Evolutionary conservation across 371 early-diverging fungal genomes (phyloP).

Genomic region (Rhizomucor pusillus): DNA sequence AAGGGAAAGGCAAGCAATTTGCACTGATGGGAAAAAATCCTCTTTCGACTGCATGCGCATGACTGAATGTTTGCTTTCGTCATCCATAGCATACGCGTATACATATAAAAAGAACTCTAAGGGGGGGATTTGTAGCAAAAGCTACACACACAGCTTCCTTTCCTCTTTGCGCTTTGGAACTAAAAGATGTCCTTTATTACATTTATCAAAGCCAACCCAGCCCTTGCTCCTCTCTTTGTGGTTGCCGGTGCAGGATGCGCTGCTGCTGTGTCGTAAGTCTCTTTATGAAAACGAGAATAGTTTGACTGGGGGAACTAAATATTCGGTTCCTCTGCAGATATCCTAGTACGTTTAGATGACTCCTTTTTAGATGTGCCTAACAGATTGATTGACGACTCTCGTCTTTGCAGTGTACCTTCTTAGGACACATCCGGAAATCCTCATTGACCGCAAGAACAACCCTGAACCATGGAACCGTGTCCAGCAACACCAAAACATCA

Average conservation of each 20-base stretch:
- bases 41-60: no score
- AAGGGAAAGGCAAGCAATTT: no score
- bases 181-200: conserved; percentile 15
- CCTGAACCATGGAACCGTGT: conserved; percentile 46
- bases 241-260: conserved; percentile 46
- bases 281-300: not conserved
- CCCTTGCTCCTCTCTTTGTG: conserved; percentile 40
- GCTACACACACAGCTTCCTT: not conserved
- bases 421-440: conserved; percentile 46
- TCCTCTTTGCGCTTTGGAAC: conserved; percentile 4
- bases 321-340: conserved; percentile 8
- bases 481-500: conserved; percentile 45
- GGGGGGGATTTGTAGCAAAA: not conserved
- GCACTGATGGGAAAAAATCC: no score
- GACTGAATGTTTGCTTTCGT: no score
- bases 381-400: not conserved
- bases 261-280: conserved; percentile 42
- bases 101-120: no score
- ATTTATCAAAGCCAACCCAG: conserved; percentile 38
- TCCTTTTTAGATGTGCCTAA: not conserved
- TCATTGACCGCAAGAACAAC: conserved; percentile 45
- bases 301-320: conserved; percentile 1
- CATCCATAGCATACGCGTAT: no score
- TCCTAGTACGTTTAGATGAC: conserved; percentile 15
- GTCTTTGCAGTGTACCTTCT: conserved; percentile 31